Base-by-base conservation (phyloP, 2,329 filamentous ascomycete species). In the Colletotrichum liriopes region DNA sequence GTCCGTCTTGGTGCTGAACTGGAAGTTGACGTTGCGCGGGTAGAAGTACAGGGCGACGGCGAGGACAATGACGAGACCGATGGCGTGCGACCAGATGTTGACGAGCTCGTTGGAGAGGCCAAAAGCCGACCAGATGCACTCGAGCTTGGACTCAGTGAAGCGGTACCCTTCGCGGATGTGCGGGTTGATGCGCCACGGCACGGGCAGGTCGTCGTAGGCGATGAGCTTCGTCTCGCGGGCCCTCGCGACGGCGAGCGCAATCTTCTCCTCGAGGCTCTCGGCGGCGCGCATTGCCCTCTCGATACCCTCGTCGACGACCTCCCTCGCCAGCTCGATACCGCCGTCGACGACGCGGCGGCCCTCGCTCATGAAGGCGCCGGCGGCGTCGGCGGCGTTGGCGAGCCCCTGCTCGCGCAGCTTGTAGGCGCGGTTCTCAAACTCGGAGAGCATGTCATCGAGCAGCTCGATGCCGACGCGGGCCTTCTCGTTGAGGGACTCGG, bases 71-170 rank as follows among this genome's bases (percentile, higher is more conserved):
- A 98, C 79, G n/a, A 98, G 88, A 23, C 96, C 96, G 39, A 99
- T 88, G 16, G 93, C 90, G 80, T 99, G 96, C 2, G 95, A 96
- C 96, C 96, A 99, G 79, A 99, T 99, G 83, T 99, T 99, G 85
- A 98, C 92, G 51, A 93, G 90, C 84, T 99, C 96, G 83, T 99
- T 99, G 75, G 94, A 97, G 71, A 96, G 85, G 74, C 90, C 89
- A 79, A 98, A 95, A 74, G 94, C 91, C 29, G 95, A 98, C 63
- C 90, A 89, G 63, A 98, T 86, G 80, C 96, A 98, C 76, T 96
- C 96, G 67, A 96, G 86, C 82, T 97, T 97, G 72, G 94, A 95
- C 78, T 97, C 94, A 73, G 91, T 93, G 85, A 99, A 99, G 63
- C 96, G 95, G 81, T 99, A 99, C 23, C 96, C 96, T 65, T 90